Base-by-base conservation (phyloP, 768 basidiomycete species). In the Pholiota microspora region DNA sequence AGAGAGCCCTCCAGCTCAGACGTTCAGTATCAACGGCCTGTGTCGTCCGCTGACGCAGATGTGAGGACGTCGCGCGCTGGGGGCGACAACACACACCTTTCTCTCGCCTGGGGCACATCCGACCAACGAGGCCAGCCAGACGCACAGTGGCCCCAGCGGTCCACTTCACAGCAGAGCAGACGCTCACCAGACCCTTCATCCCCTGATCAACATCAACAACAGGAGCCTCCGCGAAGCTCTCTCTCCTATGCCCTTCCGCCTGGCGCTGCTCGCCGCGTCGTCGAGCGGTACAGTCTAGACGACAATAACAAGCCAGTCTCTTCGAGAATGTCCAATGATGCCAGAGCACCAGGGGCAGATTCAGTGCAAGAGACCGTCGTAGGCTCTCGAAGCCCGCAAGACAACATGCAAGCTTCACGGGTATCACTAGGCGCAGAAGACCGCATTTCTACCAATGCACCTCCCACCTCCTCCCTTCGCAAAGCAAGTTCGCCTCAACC, bases 261-360 rank as follows among this genome's bases (percentile, higher is more conserved):
- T 16, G 74, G 72, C 24, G 69, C 72, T 18, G 57, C 77, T 42
- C 77, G 75, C 56, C 73, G 78, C 55, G 77, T 80, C 8, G 67
- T 76, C 23, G 81, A 83, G 59, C 73, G 80, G 29, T 80, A 78
- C 64, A 81, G 77, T 62, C 64, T 80, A 15, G 83, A 82, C 49
- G 79, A 82, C 59, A 68, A 69, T 54, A 59, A 59, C 31, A 72
- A 68, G 54, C 72, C 66, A 49, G 57, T 69, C 32, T 60, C 69
- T 7, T 70, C 75, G n/a, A 69, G 69, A 45, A 60, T 62, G 50
- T 73, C 74, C 18, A 70, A 63, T 40, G 72, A 72, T 53, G 69
- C 65, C 29, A 67, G 61, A 44, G 69, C 69, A 23, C 66, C 69
- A 47, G 65, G 58, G 9, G 48, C 65, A 23, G 68, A 70, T 35